Percentiles rank a stretch among this genome's conserved stretches.
Evolutionary conservation across 2,329 filamentous ascomycete genomes (phyloP).

Genomic region (Colletotrichum coccodes): DNA sequence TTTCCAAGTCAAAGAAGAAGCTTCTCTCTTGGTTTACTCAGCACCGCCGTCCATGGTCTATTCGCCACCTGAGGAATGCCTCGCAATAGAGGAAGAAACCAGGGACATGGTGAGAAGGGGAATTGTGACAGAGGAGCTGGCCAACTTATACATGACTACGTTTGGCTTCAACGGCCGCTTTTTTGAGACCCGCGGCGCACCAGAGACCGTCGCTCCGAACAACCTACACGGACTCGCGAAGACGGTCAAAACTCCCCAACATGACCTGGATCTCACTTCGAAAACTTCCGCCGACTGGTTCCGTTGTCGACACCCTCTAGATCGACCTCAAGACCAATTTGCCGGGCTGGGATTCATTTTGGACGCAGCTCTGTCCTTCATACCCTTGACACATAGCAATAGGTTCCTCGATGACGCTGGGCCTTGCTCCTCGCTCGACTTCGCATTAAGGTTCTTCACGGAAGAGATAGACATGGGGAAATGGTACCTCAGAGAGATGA

Average conservation of each 20-base stretch:
- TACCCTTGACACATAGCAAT: constrained; percentile 53
- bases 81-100: constrained; percentile 28
- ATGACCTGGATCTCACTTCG: constrained; percentile 39
- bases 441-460: constrained; percentile 56
- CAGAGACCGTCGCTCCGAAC: constrained; percentile 53
- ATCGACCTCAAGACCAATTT: constrained; percentile 43
- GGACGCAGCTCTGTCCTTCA: constrained; percentile 55
- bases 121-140: constrained; percentile 36
- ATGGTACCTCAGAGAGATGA: constrained; percentile 56
- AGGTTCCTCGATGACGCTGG: constrained; percentile 54
- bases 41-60: constrained; percentile 46
- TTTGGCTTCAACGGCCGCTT: constrained; percentile 43
- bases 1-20: constrained; percentile 54
- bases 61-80: constrained; percentile 38
- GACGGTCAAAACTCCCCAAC: constrained; percentile 47
- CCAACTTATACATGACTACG: constrained; percentile 34
- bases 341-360: constrained; percentile 53
- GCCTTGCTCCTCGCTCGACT: constrained; percentile 60
- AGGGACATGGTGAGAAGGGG: constrained; percentile 38
- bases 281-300: constrained; percentile 55
- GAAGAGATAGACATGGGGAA: constrained; percentile 47
- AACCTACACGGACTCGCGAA: constrained; percentile 54
- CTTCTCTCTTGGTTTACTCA: constrained; percentile 48
- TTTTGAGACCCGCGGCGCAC: constrained; percentile 48
- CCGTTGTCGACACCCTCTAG: constrained; percentile 37